A percentile compares a stretch with the other conserved stretches of the same genome.
Conservation (phyloP, 2,329 filamentous ascomycete species). For the Phaeosphaeria sp. region DNA sequence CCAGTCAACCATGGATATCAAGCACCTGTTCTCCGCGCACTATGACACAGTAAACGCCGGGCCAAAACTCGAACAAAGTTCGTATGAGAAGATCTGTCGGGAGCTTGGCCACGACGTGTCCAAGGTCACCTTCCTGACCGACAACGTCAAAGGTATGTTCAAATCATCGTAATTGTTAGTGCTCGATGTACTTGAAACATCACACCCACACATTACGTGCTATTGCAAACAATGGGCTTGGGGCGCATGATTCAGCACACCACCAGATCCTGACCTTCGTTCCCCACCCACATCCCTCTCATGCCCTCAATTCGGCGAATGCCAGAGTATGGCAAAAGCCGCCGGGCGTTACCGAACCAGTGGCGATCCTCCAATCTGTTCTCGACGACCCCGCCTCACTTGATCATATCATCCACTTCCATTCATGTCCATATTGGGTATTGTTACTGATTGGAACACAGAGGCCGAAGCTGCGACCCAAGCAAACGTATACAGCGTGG, state of each 20-base stretch:
- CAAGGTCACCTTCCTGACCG: slow-evolving; percentile 79
- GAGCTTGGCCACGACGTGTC: slow-evolving; percentile 53
- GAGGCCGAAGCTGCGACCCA: slow-evolving; percentile 54
- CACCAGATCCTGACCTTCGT: slow-evolving; percentile 1
- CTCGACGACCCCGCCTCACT: slow-evolving; percentile 15
- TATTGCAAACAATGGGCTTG: slow-evolving; percentile 9
- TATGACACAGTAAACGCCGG: slow-evolving; percentile 86
- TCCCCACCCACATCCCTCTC: slow-evolving; percentile 5
- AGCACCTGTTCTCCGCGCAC: slow-evolving; percentile 44
- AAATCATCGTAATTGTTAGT: background rate
- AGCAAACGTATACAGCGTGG: slow-evolving; percentile 51
- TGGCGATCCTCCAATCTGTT: slow-evolving; percentile 13
- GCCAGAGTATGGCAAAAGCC: background rate
- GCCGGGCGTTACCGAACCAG: slow-evolving; percentile 10
- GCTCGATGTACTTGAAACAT: background rate
- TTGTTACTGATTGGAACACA: slow-evolving; percentile 29
- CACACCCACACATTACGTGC: slow-evolving; percentile 10
- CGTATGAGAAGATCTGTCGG: slow-evolving; percentile 70
- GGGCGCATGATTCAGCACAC: background rate
- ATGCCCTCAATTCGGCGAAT: slow-evolving; percentile 1
- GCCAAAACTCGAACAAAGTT: slow-evolving; percentile 69
- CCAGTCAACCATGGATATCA: slow-evolving; percentile 50
- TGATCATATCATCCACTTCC: slow-evolving; percentile 3
- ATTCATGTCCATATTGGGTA: slow-evolving; percentile 9
- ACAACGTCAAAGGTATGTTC: slow-evolving; percentile 68